Conservation (phyloP, 352 stramenopile genomes). For the Globisporangium orthogonon region DNA sequence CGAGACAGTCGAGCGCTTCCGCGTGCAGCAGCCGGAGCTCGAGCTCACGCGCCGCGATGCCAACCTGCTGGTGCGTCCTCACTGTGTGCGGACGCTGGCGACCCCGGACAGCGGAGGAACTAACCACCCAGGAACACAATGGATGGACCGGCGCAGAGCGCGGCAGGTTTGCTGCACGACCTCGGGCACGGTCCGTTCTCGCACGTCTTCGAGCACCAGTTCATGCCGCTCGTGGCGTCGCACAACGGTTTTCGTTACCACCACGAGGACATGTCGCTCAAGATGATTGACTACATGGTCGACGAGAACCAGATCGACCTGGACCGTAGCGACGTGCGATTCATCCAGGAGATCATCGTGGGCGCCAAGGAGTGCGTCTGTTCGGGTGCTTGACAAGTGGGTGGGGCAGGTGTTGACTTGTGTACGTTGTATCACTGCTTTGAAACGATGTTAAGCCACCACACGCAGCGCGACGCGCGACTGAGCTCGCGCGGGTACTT, state of each 20-base stretch:
- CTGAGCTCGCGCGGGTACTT: slow-evolving; percentile 64
- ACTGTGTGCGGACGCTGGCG: too few species aligned
- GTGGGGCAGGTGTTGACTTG: background rate
- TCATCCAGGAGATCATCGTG: slow-evolving; percentile 79
- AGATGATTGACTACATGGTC: slow-evolving; percentile 76
- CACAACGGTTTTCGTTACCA: slow-evolving; percentile 33
- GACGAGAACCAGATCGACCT: slow-evolving; percentile 80
- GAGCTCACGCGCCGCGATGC: slow-evolving; percentile 87
- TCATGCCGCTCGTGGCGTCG: slow-evolving; percentile 63
- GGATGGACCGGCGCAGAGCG: slow-evolving; percentile 29
- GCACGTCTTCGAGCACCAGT: slow-evolving; percentile 93
- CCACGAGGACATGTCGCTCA: slow-evolving; percentile 81
- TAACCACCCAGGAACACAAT: background rate
- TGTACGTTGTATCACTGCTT: background rate
- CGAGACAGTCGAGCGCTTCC: slow-evolving; percentile 81
- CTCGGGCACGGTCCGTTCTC: slow-evolving; percentile 94
- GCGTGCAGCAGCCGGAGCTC: slow-evolving; percentile 82
- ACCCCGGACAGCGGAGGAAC: too few species aligned
- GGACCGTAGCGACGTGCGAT: slow-evolving; percentile 54
- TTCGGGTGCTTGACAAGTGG: background rate
- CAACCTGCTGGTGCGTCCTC: slow-evolving; percentile 31
- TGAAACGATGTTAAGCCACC: slow-evolving; percentile 19
- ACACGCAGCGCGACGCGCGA: slow-evolving; percentile 27
- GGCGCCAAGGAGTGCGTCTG: slow-evolving; percentile 57
- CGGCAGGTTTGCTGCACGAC: slow-evolving; percentile 78